Percentiles rank a stretch among this genome's conserved stretches.
These are phyloP conservation scores for Vitis hybrid DNA, from an alignment of 177 flowering plant genomes.

Conservation along the genomic window DNA sequence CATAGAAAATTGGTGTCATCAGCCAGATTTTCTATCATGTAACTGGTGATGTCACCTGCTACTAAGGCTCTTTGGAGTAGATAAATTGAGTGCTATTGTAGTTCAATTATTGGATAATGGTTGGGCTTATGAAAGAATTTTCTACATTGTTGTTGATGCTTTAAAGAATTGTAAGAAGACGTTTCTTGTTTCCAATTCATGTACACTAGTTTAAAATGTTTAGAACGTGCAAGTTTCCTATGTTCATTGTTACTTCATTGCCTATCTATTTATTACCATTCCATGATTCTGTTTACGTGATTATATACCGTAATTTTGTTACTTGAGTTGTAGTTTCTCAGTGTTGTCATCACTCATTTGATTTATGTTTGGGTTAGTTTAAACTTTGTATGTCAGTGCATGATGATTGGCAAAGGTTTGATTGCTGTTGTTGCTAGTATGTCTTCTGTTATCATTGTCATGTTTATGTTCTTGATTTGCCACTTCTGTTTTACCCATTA, in stretches of 20 bases:
- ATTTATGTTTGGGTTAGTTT: neutral
- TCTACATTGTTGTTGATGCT: neutral
- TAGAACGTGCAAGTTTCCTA: neutral
- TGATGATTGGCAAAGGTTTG: neutral
- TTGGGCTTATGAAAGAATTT: slow-evolving; percentile 1
- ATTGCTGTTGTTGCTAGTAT: too few species aligned
- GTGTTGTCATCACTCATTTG: neutral
- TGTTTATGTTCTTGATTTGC: too few species aligned
- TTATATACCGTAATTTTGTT: neutral
- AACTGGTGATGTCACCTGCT: neutral
- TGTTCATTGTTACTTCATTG: neutral
- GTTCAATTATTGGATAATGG: neutral
- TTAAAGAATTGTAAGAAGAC: slow-evolving; percentile 1
- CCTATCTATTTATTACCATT: neutral
- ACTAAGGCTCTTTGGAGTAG: neutral
- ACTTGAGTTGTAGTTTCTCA: neutral
- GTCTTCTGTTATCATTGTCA: too few species aligned
- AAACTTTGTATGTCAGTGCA: neutral
- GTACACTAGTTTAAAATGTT: slow-evolving; percentile 11
- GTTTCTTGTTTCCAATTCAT: slow-evolving; percentile 2
- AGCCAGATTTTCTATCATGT: neutral
- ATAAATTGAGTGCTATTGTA: neutral
- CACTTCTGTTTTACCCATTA: too few species aligned
- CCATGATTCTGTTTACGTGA: neutral
- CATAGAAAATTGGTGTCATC: neutral